Conservation (phyloP, 2,329 filamentous ascomycete genomes). For the Hymenoscyphus salicellus region DNA sequence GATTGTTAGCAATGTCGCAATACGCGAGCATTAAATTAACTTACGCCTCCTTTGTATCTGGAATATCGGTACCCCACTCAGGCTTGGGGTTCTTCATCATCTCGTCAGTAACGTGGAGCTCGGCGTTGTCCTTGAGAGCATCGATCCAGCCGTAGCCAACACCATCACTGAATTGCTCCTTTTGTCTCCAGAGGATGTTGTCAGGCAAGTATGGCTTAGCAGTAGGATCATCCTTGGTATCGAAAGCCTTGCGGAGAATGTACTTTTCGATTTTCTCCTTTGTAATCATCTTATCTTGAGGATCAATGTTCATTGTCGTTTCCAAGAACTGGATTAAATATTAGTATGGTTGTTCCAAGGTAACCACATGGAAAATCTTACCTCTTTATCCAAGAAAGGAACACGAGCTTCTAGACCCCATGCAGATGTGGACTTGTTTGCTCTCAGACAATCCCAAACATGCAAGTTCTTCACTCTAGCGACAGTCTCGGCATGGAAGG, state of each 20-base stretch:
- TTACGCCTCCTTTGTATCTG: conserved; percentile 93
- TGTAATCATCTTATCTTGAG: conserved; percentile 92
- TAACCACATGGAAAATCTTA: conserved; percentile 35
- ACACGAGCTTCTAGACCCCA: conserved; percentile 98
- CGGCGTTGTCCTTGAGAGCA: conserved; percentile 89
- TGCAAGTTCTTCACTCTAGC: conserved; percentile 95
- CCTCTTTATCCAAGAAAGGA: conserved; percentile 93
- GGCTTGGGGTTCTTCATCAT: conserved; percentile 98
- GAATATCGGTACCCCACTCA: conserved; percentile 90
- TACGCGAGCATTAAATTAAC: conserved; percentile 35
- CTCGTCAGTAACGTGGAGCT: conserved; percentile 86
- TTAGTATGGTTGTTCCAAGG: conserved; percentile 9
- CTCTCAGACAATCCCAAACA: conserved; percentile 89
- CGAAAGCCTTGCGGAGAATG: conserved; percentile 95
- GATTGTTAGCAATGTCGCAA: conserved; percentile 13
- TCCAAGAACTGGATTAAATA: conserved; percentile 70
- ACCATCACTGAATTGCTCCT: conserved; percentile 98
- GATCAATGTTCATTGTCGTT: conserved; percentile 88
- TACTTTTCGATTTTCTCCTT: conserved; percentile 79
- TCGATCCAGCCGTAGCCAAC: conserved; percentile 99
- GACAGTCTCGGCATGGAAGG: conserved; percentile 95
- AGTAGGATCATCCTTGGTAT: conserved; percentile 81
- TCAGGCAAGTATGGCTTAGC: conserved; percentile 87
- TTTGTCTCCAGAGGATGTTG: conserved; percentile 95
- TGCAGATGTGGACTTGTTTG: conserved; percentile 98